Percentiles rank a stretch among this genome's conserved stretches.
Evolutionary conservation across 225 moss, liverwort and hornwort species (phyloP).

Genomic region (Neckera pumila): DNA sequence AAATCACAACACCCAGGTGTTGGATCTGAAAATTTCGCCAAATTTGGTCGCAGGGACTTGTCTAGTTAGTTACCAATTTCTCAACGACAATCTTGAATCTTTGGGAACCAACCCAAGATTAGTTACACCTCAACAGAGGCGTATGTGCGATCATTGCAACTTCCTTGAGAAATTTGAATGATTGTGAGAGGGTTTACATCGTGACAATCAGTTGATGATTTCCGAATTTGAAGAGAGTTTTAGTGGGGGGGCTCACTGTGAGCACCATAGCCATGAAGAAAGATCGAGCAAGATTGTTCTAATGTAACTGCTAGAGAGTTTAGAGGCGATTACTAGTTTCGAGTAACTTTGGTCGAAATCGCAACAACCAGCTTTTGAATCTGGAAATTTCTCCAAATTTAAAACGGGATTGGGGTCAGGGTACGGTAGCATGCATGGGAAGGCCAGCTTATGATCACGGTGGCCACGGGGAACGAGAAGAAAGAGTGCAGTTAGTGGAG

Average conservation of each 20-base stretch:
- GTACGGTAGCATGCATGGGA: neutral
- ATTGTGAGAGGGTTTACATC: neutral
- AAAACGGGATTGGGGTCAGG: neutral
- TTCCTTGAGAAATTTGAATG: too few species aligned
- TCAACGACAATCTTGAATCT: neutral
- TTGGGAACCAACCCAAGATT: neutral
- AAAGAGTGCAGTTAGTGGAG: neutral
- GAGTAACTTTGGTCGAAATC: neutral
- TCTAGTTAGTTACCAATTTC: neutral
- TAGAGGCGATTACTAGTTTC: neutral
- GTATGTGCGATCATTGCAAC: neutral
- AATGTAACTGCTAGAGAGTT: neutral
- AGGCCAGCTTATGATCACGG: neutral
- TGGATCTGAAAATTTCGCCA: too few species aligned
- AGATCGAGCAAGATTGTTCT: neutral
- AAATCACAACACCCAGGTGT: neutral
- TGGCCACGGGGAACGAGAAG: neutral
- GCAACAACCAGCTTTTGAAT: neutral
- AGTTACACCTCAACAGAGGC: neutral
- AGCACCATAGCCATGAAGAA: neutral
- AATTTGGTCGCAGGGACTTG: neutral
- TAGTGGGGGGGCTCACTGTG: neutral
- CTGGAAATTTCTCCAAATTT: neutral
- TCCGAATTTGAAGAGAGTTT: too few species aligned
- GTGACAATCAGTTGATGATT: neutral